A percentile compares a stretch with the other conserved stretches of the same genome.
These are phyloP conservation scores for Lecanosticta acicola DNA, from an alignment of 2,329 filamentous ascomycete genomes.

Conservation along the genomic window DNA sequence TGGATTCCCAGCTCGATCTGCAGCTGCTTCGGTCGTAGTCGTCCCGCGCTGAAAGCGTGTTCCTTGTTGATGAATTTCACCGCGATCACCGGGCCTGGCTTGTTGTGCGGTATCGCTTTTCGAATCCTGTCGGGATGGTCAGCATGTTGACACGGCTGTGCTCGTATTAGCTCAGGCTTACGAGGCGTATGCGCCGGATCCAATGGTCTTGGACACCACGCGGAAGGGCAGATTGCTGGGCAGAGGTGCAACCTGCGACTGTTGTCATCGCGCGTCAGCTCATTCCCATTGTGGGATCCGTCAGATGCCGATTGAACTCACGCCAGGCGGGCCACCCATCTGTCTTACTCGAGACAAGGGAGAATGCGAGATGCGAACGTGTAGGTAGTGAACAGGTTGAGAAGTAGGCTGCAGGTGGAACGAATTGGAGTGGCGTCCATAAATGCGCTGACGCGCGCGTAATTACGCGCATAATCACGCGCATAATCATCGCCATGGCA, in stretches of 20 bases:
- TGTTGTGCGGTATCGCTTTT: conserved; percentile 74
- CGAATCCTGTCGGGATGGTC: conserved; percentile 61
- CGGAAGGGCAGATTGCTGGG: conserved; percentile 84
- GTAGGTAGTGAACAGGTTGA: not conserved
- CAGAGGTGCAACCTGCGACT: conserved; percentile 85
- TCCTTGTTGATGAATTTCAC: conserved; percentile 99
- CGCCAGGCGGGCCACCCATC: conserved; percentile 27
- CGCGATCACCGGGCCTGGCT: conserved; percentile 73
- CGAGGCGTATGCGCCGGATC: conserved; percentile 95
- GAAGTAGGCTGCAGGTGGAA: not conserved
- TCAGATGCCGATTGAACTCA: not conserved
- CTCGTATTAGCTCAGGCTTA: conserved; percentile 35
- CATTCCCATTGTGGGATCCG: not conserved
- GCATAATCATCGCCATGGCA: not conserved
- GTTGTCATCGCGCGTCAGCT: conserved; percentile 8
- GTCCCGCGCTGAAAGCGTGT: conserved; percentile 83
- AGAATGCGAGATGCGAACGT: not conserved
- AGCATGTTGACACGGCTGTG: not conserved
- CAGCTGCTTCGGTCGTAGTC: conserved; percentile 82
- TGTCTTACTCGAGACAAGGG: not conserved
- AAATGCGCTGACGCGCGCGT: not conserved
- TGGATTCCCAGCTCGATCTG: conserved; percentile 88
- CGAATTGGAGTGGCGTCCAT: not conserved
- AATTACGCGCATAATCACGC: not conserved
- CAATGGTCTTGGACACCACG: conserved; percentile 93